Conservation (phyloP, 2,329 filamentous ascomycete species). For the Beauveria brongniartii region DNA sequence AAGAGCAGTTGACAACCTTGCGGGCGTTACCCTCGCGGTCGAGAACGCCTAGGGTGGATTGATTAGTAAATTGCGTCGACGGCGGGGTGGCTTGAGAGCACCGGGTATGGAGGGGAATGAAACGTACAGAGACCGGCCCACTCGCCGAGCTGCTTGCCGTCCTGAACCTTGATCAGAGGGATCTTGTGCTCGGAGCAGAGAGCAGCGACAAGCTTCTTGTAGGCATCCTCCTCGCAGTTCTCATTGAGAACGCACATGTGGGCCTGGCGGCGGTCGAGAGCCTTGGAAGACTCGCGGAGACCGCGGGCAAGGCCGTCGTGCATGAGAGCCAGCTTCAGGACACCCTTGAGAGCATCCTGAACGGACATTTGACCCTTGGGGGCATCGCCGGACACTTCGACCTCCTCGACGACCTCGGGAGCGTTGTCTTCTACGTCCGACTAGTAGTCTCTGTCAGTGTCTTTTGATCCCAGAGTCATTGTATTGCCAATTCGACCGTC, state of each 20-base stretch:
- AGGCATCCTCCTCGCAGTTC: conserved; percentile 99
- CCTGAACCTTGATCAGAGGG: conserved; percentile 98
- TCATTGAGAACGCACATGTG: conserved; percentile 99
- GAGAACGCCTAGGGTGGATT: conserved; percentile 63
- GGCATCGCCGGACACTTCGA: conserved; percentile 91
- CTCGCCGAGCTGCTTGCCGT: conserved; percentile 99
- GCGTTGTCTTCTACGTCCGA: conserved; percentile 99
- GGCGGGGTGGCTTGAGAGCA: background rate
- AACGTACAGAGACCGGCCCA: conserved; percentile 98
- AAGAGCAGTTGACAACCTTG: conserved; percentile 99
- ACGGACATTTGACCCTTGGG: conserved; percentile 94
- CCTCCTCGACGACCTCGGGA: conserved; percentile 77
- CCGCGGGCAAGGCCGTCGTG: conserved; percentile 98
- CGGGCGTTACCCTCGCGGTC: conserved; percentile 99
- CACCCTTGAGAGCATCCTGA: conserved; percentile 96
- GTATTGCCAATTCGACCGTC: background rate
- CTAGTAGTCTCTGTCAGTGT: conserved; percentile 37
- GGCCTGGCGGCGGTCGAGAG: conserved; percentile 94
- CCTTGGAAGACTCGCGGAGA: conserved; percentile 97
- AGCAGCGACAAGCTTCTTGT: conserved; percentile 99
- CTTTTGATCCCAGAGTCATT: background rate
- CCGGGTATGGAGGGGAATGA: background rate
- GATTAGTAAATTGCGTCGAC: conserved; percentile 16
- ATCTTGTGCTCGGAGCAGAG: conserved; percentile 99
- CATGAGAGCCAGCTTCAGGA: conserved; percentile 97